Conservation (phyloP, 139 green algal genomes). For the Picochlorum sp. region DNA sequence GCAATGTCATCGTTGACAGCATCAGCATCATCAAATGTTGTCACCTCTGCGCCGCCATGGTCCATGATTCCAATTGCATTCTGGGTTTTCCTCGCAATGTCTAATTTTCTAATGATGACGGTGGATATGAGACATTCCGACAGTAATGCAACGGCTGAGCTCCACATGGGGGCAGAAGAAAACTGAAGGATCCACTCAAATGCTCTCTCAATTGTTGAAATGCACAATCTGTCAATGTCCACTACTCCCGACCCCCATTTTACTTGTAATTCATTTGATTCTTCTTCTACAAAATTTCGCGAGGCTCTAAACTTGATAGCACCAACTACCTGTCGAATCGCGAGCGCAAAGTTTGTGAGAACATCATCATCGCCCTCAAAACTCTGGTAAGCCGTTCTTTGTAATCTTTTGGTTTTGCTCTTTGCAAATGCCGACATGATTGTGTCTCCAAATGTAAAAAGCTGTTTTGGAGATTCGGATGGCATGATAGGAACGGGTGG, state of each 20-base stretch:
- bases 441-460: not conserved
- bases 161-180: not conserved
- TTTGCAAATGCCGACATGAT: constrained; percentile 1
- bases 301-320: not conserved
- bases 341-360: constrained; percentile 5
- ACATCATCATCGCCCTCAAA: constrained; percentile 1
- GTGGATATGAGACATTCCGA: not conserved
- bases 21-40: too few species aligned
- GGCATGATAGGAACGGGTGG: constrained; percentile 1
- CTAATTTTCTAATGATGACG: not conserved
- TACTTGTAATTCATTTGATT: not conserved
- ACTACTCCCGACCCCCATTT: not conserved
- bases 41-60: too few species aligned
- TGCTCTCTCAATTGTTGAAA: not conserved
- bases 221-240: not conserved
- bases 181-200: not conserved
- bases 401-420: not conserved
- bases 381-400: not conserved
- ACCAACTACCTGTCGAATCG: not conserved
- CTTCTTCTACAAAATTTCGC: not conserved
- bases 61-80: not conserved
- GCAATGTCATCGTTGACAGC: too few species aligned
- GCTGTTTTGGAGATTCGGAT: not conserved
- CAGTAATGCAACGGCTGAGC: not conserved
- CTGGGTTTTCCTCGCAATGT: not conserved